Percentiles rank a stretch among this genome's conserved stretches.
Conservation (phyloP, 2,329 filamentous ascomycete species). For the Penicillium sp. region DNA sequence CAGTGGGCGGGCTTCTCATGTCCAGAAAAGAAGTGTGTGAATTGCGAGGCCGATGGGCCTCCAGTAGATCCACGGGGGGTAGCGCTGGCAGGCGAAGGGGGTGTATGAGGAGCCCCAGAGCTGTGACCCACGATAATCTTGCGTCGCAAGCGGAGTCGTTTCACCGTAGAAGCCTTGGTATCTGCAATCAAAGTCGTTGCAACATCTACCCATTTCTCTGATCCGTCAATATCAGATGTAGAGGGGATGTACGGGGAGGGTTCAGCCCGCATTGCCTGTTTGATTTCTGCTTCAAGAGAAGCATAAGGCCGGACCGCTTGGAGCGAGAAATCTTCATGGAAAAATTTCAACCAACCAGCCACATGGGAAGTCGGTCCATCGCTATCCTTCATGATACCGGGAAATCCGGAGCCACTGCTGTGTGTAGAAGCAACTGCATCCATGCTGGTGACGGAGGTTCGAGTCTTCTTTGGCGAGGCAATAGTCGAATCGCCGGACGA, state of each 20-base stretch:
- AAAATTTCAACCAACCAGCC: conserved; percentile 57
- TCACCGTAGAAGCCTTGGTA: conserved; percentile 54
- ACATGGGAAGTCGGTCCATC: conserved; percentile 55
- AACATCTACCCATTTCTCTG: conserved; percentile 56
- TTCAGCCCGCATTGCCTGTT: conserved; percentile 57
- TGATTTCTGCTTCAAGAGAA: conserved; percentile 55
- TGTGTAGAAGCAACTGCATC: conserved; percentile 50
- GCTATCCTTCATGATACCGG: conserved; percentile 33
- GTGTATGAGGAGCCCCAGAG: conserved; percentile 22
- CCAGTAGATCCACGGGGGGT: conserved; percentile 31
- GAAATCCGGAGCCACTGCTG: conserved; percentile 41
- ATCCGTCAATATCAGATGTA: conserved; percentile 33
- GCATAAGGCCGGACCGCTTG: conserved; percentile 59
- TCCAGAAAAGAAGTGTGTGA: conserved; percentile 31
- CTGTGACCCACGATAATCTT: conserved; percentile 36
- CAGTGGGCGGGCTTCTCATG: conserved; percentile 26
- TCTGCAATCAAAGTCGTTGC: conserved; percentile 60
- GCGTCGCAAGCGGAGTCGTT: conserved; percentile 55
- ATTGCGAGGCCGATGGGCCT: conserved; percentile 26
- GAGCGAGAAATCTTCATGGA: conserved; percentile 60
- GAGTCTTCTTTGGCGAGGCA: conserved; percentile 45
- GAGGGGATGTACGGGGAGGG: conserved; percentile 45
- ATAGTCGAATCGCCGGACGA: conserved; percentile 48
- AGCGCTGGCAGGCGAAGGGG: conserved; percentile 22
- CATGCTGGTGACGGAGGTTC: conserved; percentile 53